Conservation (phyloP, 108 stramenopile genomes). For the Skeletonema costatum region DNA sequence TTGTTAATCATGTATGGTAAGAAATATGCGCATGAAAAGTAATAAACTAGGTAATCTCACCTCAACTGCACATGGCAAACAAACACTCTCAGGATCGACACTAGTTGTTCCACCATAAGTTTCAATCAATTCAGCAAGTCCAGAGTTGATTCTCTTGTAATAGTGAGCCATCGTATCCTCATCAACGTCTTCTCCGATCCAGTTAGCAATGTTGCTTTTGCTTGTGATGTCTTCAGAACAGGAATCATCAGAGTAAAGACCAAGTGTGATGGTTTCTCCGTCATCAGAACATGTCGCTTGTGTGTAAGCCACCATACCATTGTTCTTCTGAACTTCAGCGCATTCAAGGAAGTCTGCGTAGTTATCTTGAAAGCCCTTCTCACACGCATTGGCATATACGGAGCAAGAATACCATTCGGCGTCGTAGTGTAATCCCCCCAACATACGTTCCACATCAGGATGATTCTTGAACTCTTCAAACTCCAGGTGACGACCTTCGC, state of each 20-base stretch:
- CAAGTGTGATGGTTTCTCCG: conserved; percentile 68
- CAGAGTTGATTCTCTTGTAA: neutral
- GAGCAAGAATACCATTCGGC: conserved; percentile 43
- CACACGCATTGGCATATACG: conserved; percentile 25
- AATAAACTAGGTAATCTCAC: neutral
- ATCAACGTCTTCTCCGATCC: conserved; percentile 23
- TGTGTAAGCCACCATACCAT: conserved; percentile 46
- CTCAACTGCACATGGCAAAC: neutral
- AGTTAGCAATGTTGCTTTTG: conserved; percentile 21
- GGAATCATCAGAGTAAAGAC: conserved; percentile 75
- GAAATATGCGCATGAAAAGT: no score
- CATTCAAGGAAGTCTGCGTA: conserved; percentile 40
- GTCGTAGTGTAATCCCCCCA: conserved; percentile 34
- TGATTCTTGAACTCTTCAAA: conserved; percentile 48
- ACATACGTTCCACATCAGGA: conserved; percentile 16
- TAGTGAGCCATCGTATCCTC: conserved; percentile 25
- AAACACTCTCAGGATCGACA: neutral
- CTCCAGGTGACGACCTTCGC: conserved; percentile 23
- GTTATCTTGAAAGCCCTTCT: conserved; percentile 7
- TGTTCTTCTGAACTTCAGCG: conserved; percentile 36
- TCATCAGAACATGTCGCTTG: conserved; percentile 68
- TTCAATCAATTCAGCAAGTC: neutral
- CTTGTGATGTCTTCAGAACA: conserved; percentile 70
- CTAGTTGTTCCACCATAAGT: neutral
- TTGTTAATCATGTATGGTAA: no score